A percentile compares a stretch with the other conserved stretches of the same genome.
Conservation (phyloP, 2,329 filamentous ascomycete genomes). For the Ascosphaera aggregata region DNA sequence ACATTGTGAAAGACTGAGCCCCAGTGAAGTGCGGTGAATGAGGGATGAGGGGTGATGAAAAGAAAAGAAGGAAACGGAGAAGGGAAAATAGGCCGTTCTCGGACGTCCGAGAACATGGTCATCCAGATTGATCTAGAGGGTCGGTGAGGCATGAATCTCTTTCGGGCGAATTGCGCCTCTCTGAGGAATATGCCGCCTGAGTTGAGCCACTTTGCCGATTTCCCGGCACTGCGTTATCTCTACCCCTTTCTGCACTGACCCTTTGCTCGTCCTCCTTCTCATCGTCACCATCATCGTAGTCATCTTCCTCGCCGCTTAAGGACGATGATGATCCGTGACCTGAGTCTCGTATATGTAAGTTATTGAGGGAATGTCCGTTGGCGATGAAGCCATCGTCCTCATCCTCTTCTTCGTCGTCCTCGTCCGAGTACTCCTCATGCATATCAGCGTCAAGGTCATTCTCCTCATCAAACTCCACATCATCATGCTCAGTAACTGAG, state of each 20-base stretch:
- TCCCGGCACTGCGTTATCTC: background rate
- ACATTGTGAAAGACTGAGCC: too few species aligned
- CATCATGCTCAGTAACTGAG: constrained; percentile 29
- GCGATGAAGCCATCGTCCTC: constrained; percentile 35
- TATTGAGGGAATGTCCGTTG: constrained; percentile 25
- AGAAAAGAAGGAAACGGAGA: too few species aligned
- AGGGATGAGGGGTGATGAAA: too few species aligned
- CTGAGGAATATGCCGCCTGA: too few species aligned
- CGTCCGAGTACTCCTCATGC: constrained; percentile 23
- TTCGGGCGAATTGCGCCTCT: too few species aligned
- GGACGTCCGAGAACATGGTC: too few species aligned
- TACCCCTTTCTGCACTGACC: constrained; percentile 13
- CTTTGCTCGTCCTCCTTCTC: constrained; percentile 21
- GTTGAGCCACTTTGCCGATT: constrained; percentile 3
- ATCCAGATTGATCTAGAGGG: too few species aligned
- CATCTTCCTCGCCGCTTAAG: constrained; percentile 17
- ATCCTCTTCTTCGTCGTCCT: constrained; percentile 20
- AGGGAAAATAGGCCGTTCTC: too few species aligned
- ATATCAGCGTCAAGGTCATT: constrained; percentile 27
- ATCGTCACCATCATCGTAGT: constrained; percentile 5
- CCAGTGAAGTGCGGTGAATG: too few species aligned
- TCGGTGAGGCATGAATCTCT: too few species aligned
- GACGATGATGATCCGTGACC: too few species aligned
- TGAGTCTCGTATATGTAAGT: constrained; percentile 20
- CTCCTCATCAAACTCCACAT: constrained; percentile 26